Percentiles rank a stretch among this genome's conserved stretches.
Conservation (phyloP, 208 protist genomes). For the Leishmania martiniquensis region DNA sequence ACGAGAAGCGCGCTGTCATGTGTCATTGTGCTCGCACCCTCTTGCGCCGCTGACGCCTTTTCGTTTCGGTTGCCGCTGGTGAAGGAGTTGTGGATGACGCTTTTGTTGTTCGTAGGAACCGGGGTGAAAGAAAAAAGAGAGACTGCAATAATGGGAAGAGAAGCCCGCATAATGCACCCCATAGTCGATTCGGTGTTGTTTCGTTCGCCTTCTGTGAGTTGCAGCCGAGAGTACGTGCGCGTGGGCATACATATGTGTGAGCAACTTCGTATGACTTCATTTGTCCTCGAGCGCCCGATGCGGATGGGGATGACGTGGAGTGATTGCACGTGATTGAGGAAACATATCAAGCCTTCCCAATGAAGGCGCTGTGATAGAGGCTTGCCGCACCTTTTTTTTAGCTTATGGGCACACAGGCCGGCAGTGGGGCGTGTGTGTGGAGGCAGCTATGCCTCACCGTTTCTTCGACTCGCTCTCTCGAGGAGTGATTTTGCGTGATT, state of each 20-base stretch:
- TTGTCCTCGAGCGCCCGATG: not conserved
- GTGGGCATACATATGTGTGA: not conserved
- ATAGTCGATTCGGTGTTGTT: not conserved
- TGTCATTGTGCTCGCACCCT: not conserved
- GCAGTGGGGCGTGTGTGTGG: not conserved
- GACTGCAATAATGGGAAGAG: not conserved
- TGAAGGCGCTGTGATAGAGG: not conserved
- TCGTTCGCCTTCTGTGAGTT: constrained; percentile 1
- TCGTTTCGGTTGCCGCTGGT: not conserved
- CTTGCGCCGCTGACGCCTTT: not conserved
- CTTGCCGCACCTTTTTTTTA: not conserved
- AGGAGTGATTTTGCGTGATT: not conserved
- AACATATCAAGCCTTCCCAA: not conserved
- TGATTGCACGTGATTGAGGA: not conserved
- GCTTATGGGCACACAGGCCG: not conserved
- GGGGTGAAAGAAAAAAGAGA: not conserved
- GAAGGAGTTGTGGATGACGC: not conserved
- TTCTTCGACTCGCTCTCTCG: not conserved
- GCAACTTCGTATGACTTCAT: not conserved
- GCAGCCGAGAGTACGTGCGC: not conserved
- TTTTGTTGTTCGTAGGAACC: not conserved
- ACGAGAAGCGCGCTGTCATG: not conserved
- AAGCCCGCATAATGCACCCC: not conserved
- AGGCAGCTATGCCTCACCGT: no score
- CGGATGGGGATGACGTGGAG: not conserved